A percentile compares a stretch with the other conserved stretches of the same genome.
These are phyloP conservation scores for Backusella liffmaniae DNA, from an alignment of 192 early-diverging fungal genomes.

Conservation along the genomic window DNA sequence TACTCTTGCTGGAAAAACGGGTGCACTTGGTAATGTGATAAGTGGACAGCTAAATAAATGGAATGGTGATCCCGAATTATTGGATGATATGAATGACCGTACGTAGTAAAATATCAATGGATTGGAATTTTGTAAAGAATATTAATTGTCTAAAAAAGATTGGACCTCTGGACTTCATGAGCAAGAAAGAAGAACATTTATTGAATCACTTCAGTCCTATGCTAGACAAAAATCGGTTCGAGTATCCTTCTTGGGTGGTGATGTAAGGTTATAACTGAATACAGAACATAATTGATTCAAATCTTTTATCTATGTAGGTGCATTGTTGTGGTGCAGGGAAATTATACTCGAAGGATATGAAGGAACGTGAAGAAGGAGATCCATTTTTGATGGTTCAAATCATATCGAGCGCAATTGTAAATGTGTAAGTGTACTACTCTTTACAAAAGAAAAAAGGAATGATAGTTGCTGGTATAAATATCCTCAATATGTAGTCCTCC, in stretches of 20 bases:
- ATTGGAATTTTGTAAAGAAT: neutral
- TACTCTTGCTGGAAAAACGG: constrained; percentile 24
- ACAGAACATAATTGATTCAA: no score
- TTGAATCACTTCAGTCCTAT: constrained; percentile 63
- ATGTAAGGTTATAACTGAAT: constrained; percentile 56
- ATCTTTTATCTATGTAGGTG: neutral
- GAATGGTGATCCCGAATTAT: constrained; percentile 80
- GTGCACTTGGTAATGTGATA: constrained; percentile 14
- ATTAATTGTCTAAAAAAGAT: constrained; percentile 13
- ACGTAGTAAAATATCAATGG: constrained; percentile 22
- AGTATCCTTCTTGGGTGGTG: constrained; percentile 76
- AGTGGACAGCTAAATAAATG: constrained; percentile 24
- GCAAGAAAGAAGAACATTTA: constrained; percentile 61
- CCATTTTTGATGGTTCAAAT: constrained; percentile 73
- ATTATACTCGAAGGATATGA: constrained; percentile 23
- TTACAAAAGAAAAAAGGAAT: neutral
- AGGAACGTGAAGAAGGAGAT: constrained; percentile 43
- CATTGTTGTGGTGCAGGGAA: constrained; percentile 34
- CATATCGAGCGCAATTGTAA: constrained; percentile 77
- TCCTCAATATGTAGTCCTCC: constrained; percentile 49
- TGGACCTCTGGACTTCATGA: constrained; percentile 63
- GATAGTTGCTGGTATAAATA: neutral
- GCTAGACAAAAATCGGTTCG: constrained; percentile 58
- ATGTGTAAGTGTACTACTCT: constrained; percentile 36
- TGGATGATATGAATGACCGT: constrained; percentile 82